These are phyloP conservation scores for Diaporthe batatas DNA, from an alignment of 2,329 filamentous ascomycete species.

Conservation along the genomic window DNA sequence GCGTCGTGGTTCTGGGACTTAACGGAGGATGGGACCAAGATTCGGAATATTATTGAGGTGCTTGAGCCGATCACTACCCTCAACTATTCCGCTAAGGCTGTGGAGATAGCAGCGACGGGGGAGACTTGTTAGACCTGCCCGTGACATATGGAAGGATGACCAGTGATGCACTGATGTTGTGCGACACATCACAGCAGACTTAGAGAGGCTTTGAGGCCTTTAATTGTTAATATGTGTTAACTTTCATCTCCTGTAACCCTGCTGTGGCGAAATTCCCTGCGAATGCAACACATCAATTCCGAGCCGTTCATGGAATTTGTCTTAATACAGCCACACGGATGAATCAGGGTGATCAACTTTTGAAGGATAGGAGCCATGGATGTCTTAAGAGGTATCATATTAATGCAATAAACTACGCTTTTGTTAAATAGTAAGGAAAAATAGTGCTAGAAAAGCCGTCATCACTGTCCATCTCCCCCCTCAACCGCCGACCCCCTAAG, in stretches of 20 bases:
- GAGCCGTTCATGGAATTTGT: neutral
- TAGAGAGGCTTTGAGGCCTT: too few relatives aligned
- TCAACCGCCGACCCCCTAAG: neutral
- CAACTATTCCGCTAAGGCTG: constrained; percentile 14
- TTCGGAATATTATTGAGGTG: neutral
- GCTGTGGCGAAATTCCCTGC: fast-evolving
- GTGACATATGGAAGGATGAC: too few relatives aligned
- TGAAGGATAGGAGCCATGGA: neutral
- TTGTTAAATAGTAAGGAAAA: neutral
- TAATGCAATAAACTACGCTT: neutral
- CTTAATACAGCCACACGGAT: too few relatives aligned
- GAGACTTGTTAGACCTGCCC: neutral
- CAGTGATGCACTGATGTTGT: too few relatives aligned
- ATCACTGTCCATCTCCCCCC: neutral
- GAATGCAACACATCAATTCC: too few relatives aligned
- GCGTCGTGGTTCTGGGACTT: constrained; percentile 18
- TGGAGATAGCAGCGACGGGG: constrained; percentile 13
- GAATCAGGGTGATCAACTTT: too few relatives aligned
- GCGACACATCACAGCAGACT: too few relatives aligned
- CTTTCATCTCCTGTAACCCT: too few relatives aligned
- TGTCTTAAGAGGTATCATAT: constrained; percentile 4
- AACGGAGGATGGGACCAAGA: neutral
- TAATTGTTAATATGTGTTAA: too few relatives aligned
- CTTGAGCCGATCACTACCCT: neutral
- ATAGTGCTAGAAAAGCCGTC: neutral